Conservation (phyloP, 257 asterid species). For the Forsythia viridissima region DNA sequence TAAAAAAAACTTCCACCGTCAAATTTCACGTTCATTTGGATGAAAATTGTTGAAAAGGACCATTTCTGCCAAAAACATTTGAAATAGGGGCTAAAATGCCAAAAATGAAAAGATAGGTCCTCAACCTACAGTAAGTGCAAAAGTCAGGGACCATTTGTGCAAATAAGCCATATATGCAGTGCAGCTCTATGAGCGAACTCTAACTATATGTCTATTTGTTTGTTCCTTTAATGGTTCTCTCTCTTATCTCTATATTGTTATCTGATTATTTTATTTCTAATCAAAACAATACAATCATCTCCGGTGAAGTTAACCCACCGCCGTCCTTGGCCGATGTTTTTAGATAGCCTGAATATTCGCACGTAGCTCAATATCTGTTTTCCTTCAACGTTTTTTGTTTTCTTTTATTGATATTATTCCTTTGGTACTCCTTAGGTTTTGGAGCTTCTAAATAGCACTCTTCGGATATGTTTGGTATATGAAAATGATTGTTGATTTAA, state of each 20-base stretch:
- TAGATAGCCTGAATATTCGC: slow-evolving; percentile 33
- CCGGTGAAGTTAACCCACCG: not conserved
- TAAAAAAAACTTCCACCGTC: too few relatives aligned
- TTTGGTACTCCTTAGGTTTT: slow-evolving; percentile 46
- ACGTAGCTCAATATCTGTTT: slow-evolving; percentile 19
- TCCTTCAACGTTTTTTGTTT: not conserved
- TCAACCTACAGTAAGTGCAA: too few relatives aligned
- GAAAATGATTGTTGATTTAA: slow-evolving; percentile 17
- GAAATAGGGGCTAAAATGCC: too few relatives aligned
- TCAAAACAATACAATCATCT: not conserved
- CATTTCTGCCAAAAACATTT: too few relatives aligned
- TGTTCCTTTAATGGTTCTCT: not conserved
- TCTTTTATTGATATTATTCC: slow-evolving; percentile 37
- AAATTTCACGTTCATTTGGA: too few relatives aligned
- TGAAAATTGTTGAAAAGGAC: too few relatives aligned
- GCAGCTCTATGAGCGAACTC: not conserved
- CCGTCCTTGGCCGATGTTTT: slow-evolving; percentile 29
- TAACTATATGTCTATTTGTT: not conserved
- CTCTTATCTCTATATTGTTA: too few relatives aligned
- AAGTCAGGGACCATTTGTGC: too few relatives aligned
- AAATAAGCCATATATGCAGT: too few relatives aligned
- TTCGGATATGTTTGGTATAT: slow-evolving; percentile 25
- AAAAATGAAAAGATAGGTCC: too few relatives aligned
- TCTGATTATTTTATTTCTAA: not conserved
- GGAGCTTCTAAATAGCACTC: not conserved